These are phyloP conservation scores for Solanum pennellii DNA, from an alignment of 257 asterid species.

Conservation along the genomic window DNA sequence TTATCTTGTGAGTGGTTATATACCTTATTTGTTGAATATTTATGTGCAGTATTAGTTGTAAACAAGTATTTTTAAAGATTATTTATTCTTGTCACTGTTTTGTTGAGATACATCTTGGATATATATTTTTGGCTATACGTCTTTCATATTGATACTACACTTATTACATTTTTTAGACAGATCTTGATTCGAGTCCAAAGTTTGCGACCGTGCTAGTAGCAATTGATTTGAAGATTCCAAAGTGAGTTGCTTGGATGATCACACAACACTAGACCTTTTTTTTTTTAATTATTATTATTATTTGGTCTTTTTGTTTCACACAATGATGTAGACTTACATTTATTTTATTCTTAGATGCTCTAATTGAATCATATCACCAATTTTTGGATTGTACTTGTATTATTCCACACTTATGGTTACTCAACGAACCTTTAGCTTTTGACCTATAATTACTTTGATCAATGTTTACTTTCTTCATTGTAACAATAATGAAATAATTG, in stretches of 20 bases:
- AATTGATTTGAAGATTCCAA: not conserved
- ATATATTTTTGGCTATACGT: not conserved
- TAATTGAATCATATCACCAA: not conserved
- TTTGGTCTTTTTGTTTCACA: not conserved
- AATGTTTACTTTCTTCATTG: not conserved
- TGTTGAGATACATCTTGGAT: not conserved
- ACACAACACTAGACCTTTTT: not conserved
- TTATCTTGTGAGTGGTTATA: not conserved
- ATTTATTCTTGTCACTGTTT: too few relatives aligned
- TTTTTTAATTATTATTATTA: not conserved
- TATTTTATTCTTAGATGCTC: not conserved
- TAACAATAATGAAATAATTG: not conserved
- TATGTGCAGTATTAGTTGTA: not conserved
- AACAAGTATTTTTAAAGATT: not conserved
- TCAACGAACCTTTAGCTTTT: too few relatives aligned
- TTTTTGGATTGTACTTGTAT: not conserved
- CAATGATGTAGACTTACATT: not conserved
- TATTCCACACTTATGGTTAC: not conserved
- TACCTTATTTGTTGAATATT: not conserved
- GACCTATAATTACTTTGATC: too few relatives aligned
- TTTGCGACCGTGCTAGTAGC: not conserved
- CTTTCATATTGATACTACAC: not conserved
- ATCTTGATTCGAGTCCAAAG: not conserved
- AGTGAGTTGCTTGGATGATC: not conserved
- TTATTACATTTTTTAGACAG: not conserved